Percentiles rank a stretch among this genome's conserved stretches.
These are phyloP conservation scores for Suillus fuscotomentosus DNA, from an alignment of 768 basidiomycete genomes.

Conservation along the genomic window DNA sequence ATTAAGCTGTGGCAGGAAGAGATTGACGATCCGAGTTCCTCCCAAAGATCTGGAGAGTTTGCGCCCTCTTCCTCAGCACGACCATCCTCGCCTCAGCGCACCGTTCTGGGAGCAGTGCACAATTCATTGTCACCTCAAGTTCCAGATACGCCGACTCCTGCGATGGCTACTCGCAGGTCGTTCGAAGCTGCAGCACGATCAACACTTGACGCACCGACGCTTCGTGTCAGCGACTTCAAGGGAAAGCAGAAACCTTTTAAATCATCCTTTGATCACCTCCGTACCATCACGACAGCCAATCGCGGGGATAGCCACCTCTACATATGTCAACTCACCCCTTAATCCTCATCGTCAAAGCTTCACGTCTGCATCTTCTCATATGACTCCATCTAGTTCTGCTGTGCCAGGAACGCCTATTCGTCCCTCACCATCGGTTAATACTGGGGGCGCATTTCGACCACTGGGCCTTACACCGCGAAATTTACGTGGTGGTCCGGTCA, in stretches of 20 bases:
- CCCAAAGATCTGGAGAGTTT: conserved; percentile 1
- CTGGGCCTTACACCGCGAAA: conserved; percentile 23
- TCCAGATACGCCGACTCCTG: conserved; percentile 42
- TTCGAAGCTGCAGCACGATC: conserved; percentile 20
- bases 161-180: conserved; percentile 21
- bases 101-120: conserved; percentile 37
- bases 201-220: conserved; percentile 13
- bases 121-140: conserved; percentile 28
- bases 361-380: conserved; percentile 9
- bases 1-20: conserved; percentile 49
- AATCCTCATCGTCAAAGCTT: conserved; percentile 7
- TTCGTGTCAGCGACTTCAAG: conserved; percentile 7
- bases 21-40: conserved; percentile 17
- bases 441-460: conserved; percentile 15
- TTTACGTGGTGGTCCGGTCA: conserved; percentile 29
- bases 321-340: conserved; percentile 27
- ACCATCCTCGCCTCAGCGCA: conserved; percentile 19
- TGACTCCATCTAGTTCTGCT: not conserved
- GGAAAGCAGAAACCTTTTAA: conserved; percentile 41
- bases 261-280: conserved; percentile 39
- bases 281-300: conserved; percentile 6
- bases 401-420: conserved; percentile 34
- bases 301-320: conserved; percentile 27
- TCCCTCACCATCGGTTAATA: conserved; percentile 25
- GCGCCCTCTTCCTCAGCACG: conserved; percentile 9